Base-by-base conservation (phyloP, 2,329 filamentous ascomycete genomes). In the Thelonectria rubi region DNA sequence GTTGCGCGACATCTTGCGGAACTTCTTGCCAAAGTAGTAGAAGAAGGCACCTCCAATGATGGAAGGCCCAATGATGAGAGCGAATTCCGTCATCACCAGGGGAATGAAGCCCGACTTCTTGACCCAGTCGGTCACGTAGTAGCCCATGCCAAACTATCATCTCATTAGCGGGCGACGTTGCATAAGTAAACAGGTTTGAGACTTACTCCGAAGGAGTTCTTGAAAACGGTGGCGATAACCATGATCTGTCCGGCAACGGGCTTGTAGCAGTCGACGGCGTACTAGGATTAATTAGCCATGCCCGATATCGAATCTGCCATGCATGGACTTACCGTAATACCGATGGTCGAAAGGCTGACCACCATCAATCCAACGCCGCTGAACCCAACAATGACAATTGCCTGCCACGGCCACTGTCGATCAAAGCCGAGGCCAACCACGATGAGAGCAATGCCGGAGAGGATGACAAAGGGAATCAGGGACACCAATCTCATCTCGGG, bases 171-270 rank as follows among this genome's bases (percentile, higher is more conserved):
- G 34, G 11, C 26, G 1, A 34, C 9, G 17, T 20, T 14, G 4
- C 15, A 37, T 37, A 8, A 32, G 24, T n/a, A 18, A 5, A 14
- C 5, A 11, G 14, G 39, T 15, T 15, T n/a, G 7, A 18, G 15
- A 12, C 52, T 21, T 47, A 55, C 52, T 15, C 52, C 52, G 17
- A 55, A 55, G 10, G 52, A 45, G 17, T 55, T 47, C 18, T 55
- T 55, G 6, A 18, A 24, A 3, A 52, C 49, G 15, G 49, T 52
- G 3, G 39, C 30, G 21, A 55, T 55, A 2, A 34, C 24, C 52
- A 55, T 52, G n/a, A 47, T 55, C 30, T 45, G 26, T n/a, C 52
- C 42, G n/a, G 52, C 5, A 20, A 47, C 42, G n/a, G 30, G 26
- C 18, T 55, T 55, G 30, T 47, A 55, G 26, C 24, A 55, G 17